These are phyloP conservation scores for Mycena capillaripes DNA, from an alignment of 768 basidiomycete genomes.

Conservation along the genomic window DNA sequence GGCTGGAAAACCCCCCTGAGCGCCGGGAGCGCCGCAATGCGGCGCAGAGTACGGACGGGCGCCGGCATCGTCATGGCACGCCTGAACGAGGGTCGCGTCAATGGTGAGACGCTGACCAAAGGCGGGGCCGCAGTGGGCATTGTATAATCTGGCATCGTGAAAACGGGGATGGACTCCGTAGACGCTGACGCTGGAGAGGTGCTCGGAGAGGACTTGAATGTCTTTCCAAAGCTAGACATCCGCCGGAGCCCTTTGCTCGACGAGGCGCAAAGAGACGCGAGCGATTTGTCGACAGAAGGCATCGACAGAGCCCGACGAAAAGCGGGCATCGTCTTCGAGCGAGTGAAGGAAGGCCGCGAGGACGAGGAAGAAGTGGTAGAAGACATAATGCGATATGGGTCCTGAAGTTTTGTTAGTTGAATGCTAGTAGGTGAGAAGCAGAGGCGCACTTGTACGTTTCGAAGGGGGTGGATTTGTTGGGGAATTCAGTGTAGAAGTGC, in stretches of 20 bases:
- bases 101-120: conserved; percentile 1
- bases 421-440: no score
- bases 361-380: background rate
- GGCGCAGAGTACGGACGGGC: conserved; percentile 4
- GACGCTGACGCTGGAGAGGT: background rate
- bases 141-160: conserved; percentile 21
- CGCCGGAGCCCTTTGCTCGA: conserved; percentile 16
- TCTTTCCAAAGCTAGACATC: conserved; percentile 9
- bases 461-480: background rate
- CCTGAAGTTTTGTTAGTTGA: no score
- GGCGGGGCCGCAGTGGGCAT: background rate
- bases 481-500: background rate
- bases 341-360: conserved; percentile 6
- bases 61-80: conserved; percentile 23
- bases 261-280: conserved; percentile 3
- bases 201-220: background rate
- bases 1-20: background rate
- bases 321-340: conserved; percentile 23
- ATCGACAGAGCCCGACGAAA: conserved; percentile 10
- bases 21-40: background rate
- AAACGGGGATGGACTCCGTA: conserved; percentile 19
- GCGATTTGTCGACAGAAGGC: conserved; percentile 4
- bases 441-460: no score
- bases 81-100: conserved; percentile 10
- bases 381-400: no score